Percentiles rank a stretch among this genome's conserved stretches.
Conservation (phyloP, 495 filamentous ascomycete species). For the Ramalina peruviana region DNA sequence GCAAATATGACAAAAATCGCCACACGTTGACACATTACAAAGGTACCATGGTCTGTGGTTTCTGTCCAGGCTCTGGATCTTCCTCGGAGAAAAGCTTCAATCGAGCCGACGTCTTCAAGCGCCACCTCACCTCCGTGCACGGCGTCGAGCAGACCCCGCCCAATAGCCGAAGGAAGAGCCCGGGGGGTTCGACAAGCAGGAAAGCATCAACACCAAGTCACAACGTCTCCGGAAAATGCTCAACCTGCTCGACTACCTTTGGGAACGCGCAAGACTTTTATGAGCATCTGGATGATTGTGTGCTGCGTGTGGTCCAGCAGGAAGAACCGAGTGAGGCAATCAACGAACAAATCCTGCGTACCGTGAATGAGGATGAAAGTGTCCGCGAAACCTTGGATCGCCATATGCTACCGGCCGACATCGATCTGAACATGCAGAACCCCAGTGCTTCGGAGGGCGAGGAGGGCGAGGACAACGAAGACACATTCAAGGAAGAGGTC, state of each 20-base stretch:
- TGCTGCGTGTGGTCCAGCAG: slow-evolving; percentile 92
- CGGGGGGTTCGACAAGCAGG: slow-evolving; percentile 25
- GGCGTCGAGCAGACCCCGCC: slow-evolving; percentile 91
- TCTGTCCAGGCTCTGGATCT: slow-evolving; percentile 86
- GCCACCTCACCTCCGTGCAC: slow-evolving; percentile 87
- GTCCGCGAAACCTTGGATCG: slow-evolving; percentile 75
- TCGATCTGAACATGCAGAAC: slow-evolving; percentile 30
- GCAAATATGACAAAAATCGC: slow-evolving; percentile 98
- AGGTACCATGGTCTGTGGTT: slow-evolving; percentile 97
- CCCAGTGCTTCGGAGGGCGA: slow-evolving; percentile 42
- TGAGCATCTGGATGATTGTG: slow-evolving; percentile 98
- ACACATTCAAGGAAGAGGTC: slow-evolving; percentile 42
- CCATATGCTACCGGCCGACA: slow-evolving; percentile 52
- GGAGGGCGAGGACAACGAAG: slow-evolving; percentile 51
- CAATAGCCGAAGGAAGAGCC: slow-evolving; percentile 81
- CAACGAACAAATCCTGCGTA: slow-evolving; percentile 73
- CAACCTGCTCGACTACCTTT: slow-evolving; percentile 85
- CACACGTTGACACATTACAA: slow-evolving; percentile 98
- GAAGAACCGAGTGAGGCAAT: slow-evolving; percentile 92
- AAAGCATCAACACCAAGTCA: slow-evolving; percentile 46
- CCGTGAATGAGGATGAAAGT: slow-evolving; percentile 68
- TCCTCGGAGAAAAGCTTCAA: slow-evolving; percentile 97
- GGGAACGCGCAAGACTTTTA: slow-evolving; percentile 95
- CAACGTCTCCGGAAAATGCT: slow-evolving; percentile 85
- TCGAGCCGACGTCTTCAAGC: slow-evolving; percentile 95